A percentile compares a stretch with the other conserved stretches of the same genome.
Conservation (phyloP, 2,329 filamentous ascomycete genomes). For the Teratosphaeriaceae sp. region DNA sequence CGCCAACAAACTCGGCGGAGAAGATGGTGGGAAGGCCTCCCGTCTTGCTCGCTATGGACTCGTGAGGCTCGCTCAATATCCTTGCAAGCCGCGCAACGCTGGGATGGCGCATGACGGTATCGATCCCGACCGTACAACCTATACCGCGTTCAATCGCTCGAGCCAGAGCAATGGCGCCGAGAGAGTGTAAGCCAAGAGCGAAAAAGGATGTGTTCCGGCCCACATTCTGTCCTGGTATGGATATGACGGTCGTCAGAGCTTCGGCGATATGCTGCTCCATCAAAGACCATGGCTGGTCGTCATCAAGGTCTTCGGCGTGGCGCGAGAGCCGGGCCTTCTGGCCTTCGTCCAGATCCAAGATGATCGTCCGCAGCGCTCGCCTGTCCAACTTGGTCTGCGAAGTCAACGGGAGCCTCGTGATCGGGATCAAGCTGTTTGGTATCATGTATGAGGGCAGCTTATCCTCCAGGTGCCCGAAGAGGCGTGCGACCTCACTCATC, state of each 20-base stretch:
- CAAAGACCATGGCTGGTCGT: constrained; percentile 43
- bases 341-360: constrained; percentile 40
- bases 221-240: constrained; percentile 27
- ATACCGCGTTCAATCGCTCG: constrained; percentile 47
- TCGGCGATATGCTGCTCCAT: constrained; percentile 52
- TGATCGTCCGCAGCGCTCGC: constrained; percentile 42
- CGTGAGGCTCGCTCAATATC: background rate
- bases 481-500: constrained; percentile 10
- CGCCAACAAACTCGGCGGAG: constrained; percentile 3
- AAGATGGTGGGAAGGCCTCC: no score
- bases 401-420: constrained; percentile 64
- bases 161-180: constrained; percentile 68
- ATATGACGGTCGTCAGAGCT: constrained; percentile 47
- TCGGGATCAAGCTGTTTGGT: constrained; percentile 64
- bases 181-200: constrained; percentile 73
- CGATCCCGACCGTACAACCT: constrained; percentile 54
- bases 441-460: constrained; percentile 71
- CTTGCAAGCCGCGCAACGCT: constrained; percentile 57
- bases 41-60: no score
- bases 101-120: constrained; percentile 60
- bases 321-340: constrained; percentile 40
- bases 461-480: constrained; percentile 51
- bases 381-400: constrained; percentile 69
- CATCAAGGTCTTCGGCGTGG: constrained; percentile 25
- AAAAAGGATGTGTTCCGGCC: constrained; percentile 64